These are phyloP conservation scores for Linum trigynum DNA, from an alignment of 345 rosid species.

Conservation along the genomic window DNA sequence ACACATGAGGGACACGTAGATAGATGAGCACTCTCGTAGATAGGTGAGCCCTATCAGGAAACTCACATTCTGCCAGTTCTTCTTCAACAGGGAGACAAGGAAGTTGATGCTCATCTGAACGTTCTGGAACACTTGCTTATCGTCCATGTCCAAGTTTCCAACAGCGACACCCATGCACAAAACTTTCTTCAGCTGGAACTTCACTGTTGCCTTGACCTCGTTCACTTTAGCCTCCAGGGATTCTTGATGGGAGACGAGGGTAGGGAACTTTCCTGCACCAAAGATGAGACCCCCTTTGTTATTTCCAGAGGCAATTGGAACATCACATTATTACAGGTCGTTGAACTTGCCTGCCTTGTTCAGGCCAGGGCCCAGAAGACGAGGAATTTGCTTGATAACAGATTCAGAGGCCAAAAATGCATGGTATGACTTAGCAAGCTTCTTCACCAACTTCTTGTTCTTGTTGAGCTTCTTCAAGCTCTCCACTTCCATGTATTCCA, in stretches of 20 bases:
- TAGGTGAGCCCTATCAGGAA: no score
- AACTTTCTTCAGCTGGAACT: conserved; percentile 2
- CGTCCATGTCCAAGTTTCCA: conserved; percentile 1
- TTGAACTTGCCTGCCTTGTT: conserved; percentile 4
- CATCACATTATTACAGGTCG: background rate
- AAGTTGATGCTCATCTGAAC: conserved; percentile 3
- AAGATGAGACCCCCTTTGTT: background rate
- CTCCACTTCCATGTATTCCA: conserved; percentile 1
- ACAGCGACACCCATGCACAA: conserved; percentile 5
- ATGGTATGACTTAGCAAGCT: conserved; percentile 3
- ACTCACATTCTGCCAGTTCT: conserved; percentile 6
- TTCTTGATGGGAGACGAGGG: conserved; percentile 2
- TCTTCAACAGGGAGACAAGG: conserved; percentile 3
- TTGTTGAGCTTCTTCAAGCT: conserved; percentile 5
- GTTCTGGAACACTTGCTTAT: conserved; percentile 2
- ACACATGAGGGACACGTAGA: background rate
- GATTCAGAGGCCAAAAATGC: conserved; percentile 6
- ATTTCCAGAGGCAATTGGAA: background rate
- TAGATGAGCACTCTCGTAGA: no score
- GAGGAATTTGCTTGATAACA: conserved; percentile 5
- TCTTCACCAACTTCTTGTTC: conserved; percentile 3
- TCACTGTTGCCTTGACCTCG: conserved; percentile 1
- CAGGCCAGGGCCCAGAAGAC: conserved; percentile 3
- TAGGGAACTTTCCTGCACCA: background rate
- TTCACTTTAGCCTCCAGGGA: conserved; percentile 3